Evolutionary conservation across 768 basidiomycete species (phyloP).

Genomic region (Kwoniella dendrophila): DNA sequence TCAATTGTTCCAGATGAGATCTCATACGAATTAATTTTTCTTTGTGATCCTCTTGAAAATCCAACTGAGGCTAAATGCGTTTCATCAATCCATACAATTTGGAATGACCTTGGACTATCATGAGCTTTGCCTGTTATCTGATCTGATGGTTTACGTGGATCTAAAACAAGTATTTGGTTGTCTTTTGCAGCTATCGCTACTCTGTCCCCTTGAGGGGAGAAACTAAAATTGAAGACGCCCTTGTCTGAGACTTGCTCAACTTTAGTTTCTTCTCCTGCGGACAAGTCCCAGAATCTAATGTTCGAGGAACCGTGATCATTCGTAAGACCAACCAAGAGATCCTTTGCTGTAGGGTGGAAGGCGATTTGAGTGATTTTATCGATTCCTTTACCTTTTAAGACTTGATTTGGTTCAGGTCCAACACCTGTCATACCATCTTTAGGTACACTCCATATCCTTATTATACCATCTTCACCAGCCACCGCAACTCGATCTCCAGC

Average conservation of each 20-base stretch:
- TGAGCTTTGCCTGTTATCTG: slow-evolving; percentile 41
- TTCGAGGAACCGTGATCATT: slow-evolving; percentile 52
- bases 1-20: slow-evolving; percentile 28
- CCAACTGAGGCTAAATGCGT: slow-evolving; percentile 53
- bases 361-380: slow-evolving; percentile 52
- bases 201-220: slow-evolving; percentile 42
- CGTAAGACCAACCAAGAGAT: slow-evolving; percentile 49
- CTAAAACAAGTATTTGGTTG: slow-evolving; percentile 50
- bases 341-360: slow-evolving; percentile 53
- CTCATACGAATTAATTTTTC: slow-evolving; percentile 53
- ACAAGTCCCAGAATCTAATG: slow-evolving; percentile 50
- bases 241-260: slow-evolving; percentile 29
- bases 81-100: slow-evolving; percentile 52
- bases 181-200: slow-evolving; percentile 56
- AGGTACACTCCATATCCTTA: slow-evolving; percentile 51
- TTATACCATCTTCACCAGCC: slow-evolving; percentile 54
- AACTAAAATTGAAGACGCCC: slow-evolving; percentile 52
- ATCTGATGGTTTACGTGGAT: slow-evolving; percentile 47
- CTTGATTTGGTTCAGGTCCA: slow-evolving; percentile 31
- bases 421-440: slow-evolving; percentile 34
- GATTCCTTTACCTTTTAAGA: slow-evolving; percentile 49
- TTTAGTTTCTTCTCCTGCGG: slow-evolving; percentile 22
- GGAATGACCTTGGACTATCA: slow-evolving; percentile 55
- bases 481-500: slow-evolving; percentile 43
- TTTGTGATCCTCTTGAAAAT: slow-evolving; percentile 53